These are phyloP conservation scores for Hemisphaericaspora xylofermentans DNA, from an alignment of 1,139 yeast species.

Conservation along the genomic window DNA sequence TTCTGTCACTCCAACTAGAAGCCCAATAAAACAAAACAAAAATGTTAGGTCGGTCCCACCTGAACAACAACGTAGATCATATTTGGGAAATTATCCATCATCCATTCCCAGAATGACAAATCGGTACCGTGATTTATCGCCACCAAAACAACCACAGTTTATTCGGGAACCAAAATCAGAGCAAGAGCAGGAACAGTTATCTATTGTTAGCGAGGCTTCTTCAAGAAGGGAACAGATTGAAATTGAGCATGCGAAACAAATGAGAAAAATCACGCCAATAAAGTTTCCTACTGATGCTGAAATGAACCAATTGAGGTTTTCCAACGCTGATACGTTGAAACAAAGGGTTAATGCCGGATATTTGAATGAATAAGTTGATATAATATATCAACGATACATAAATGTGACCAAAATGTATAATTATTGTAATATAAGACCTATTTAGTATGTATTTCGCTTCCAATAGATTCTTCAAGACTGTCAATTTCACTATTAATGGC, in stretches of 20 bases:
- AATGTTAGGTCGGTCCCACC: not conserved
- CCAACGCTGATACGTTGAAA: slow-evolving; percentile 24
- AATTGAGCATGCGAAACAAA: slow-evolving; percentile 39
- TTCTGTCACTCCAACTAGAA: slow-evolving; percentile 14
- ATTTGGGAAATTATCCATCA: slow-evolving; percentile 7
- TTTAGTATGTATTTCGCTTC: not conserved
- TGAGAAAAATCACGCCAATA: slow-evolving; percentile 40
- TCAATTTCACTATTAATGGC: slow-evolving; percentile 21
- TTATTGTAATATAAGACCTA: too few species aligned
- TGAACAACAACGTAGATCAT: not conserved
- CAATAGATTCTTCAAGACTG: slow-evolving; percentile 11
- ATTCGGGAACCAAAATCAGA: slow-evolving; percentile 6
- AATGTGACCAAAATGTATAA: not conserved
- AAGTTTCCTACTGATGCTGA: slow-evolving; percentile 36
- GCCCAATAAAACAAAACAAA: not conserved
- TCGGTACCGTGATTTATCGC: slow-evolving; percentile 5
- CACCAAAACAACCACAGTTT: slow-evolving; percentile 37
- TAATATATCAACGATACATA: not conserved
- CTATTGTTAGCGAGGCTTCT: slow-evolving; percentile 16
- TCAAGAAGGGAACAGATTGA: not conserved
- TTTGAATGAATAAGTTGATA: not conserved
- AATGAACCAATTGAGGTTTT: slow-evolving; percentile 28
- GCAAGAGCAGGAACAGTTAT: not conserved
- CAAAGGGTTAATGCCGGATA: not conserved
- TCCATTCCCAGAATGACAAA: slow-evolving; percentile 15